Evolutionary conservation across 2,329 filamentous ascomycete genomes (phyloP).

Genomic region (Curvularia hawaiiensis): DNA sequence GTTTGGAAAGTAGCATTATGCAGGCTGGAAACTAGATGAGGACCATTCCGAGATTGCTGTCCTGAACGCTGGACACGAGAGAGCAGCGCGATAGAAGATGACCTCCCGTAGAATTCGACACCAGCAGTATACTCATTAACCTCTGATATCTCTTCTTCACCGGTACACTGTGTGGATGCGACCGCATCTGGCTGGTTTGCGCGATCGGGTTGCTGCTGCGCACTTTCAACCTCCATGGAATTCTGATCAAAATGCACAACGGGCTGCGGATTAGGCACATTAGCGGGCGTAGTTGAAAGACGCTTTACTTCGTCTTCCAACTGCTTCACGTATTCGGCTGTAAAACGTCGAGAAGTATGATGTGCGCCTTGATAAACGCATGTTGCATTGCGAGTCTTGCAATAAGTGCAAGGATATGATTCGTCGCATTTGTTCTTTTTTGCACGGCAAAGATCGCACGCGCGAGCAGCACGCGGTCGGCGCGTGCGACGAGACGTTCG

Average conservation of each 20-base stretch:
- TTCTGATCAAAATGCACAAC: background rate
- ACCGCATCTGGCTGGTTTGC: background rate
- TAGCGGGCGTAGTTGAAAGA: background rate
- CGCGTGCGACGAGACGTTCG: background rate
- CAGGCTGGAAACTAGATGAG: background rate
- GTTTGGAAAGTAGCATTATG: background rate
- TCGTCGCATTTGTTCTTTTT: slow-evolving; percentile 2
- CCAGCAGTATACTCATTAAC: background rate
- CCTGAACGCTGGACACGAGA: background rate
- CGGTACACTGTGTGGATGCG: background rate
- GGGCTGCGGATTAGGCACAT: background rate
- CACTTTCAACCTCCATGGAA: background rate
- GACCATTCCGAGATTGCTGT: background rate
- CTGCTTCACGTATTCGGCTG: background rate
- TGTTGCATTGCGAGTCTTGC: background rate
- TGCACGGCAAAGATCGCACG: slow-evolving; percentile 1
- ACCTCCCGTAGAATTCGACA: background rate
- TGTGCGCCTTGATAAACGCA: background rate
- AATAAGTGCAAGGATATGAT: background rate
- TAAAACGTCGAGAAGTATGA: background rate
- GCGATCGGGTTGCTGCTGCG: background rate
- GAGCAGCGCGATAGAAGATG: background rate
- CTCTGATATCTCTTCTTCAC: background rate
- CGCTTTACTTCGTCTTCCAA: background rate
- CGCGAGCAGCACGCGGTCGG: background rate